These are phyloP conservation scores for Leccinum rimulosum DNA, from an alignment of 768 basidiomycete species.

Conservation along the genomic window DNA sequence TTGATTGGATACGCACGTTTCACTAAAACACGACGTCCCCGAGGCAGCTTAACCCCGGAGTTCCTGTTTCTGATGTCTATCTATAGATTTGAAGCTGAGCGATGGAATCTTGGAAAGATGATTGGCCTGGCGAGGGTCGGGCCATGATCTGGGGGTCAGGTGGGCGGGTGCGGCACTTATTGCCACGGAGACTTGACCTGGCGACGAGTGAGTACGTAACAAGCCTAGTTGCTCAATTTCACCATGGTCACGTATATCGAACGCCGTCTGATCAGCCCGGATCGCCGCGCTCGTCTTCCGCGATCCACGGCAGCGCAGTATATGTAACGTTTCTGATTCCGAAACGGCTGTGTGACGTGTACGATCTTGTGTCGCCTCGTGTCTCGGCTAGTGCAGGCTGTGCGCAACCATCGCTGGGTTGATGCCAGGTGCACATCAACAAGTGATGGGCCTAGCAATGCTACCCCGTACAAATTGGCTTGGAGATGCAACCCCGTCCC, in stretches of 20 bases:
- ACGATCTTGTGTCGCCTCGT: constrained; percentile 28
- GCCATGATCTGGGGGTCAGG: constrained; percentile 11
- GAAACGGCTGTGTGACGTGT: constrained; percentile 32
- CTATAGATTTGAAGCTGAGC: constrained; percentile 21
- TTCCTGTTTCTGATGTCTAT: constrained; percentile 31
- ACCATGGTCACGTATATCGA: constrained; percentile 21
- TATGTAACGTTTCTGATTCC: constrained; percentile 30
- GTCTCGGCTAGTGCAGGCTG: constrained; percentile 29
- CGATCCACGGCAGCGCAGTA: constrained; percentile 21
- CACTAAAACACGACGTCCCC: constrained; percentile 21
- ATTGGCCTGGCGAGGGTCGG: constrained; percentile 10
- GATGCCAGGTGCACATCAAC: constrained; percentile 23
- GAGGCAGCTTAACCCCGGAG: constrained; percentile 22
- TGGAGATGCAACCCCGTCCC: constrained; percentile 36
- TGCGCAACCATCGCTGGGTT: constrained; percentile 29
- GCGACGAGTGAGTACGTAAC: constrained; percentile 25
- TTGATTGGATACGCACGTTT: constrained; percentile 22
- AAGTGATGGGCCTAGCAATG: constrained; percentile 24
- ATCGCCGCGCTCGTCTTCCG: constrained; percentile 24
- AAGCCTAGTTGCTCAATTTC: constrained; percentile 9
- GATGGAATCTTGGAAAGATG: constrained; percentile 20
- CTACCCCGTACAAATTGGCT: constrained; percentile 27
- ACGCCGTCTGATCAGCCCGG: constrained; percentile 25
- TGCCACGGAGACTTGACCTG: constrained; percentile 15
- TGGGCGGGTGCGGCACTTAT: constrained; percentile 8